Base-by-base conservation (phyloP, 371 early-diverging fungal genomes). In the Coemansia sp. region DNA sequence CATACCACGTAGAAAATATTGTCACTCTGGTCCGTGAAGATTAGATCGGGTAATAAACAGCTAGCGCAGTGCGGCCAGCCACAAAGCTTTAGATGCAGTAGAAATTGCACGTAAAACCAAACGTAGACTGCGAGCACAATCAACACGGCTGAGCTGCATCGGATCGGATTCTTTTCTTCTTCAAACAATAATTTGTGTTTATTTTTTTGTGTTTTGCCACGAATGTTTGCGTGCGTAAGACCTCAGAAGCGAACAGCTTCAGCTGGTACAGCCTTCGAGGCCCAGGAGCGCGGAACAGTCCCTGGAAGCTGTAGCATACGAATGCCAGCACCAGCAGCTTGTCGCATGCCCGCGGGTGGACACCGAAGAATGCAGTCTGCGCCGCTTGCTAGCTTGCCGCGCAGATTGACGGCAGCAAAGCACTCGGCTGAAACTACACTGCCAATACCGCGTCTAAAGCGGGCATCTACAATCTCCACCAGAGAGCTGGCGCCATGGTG, bases 1-100 rank as follows among this genome's bases (percentile, higher is more conserved):
- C 89, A 18, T 77, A 71, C 48, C 83, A 86, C 32, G 80, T 84
- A 12, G 89, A 88, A 62, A 83, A 78, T 48, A 82, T 88, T 47
- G 77, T 84, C 47, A 82, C 84, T 5, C 66, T 88, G 37, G 79
- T 83, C 10, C 75, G 77, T 34, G 54, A 67, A 36, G 48, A 43
- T 32, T 61, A 58, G 49, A 29, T 11, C 9, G 29, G 39, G 10
- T 7, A 12, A 14, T 49, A 11, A 31, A 11, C 32, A 14, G 12
- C 31, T 49, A 29, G 49, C 14, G 10, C 49, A 31, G 33, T 31
- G 49, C 31, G 33, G 49, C 29, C 12, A 12, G 49, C 32, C 49
- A 11, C 6, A 31, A 12, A 14, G 11, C 31, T 9, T 14, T 14
- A 3, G 31, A 31, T 49, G 49, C 49, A 49, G 49, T 49, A 49